Base-by-base conservation (phyloP, 345 rosid genomes). In the Gossypium raimondii region DNA sequence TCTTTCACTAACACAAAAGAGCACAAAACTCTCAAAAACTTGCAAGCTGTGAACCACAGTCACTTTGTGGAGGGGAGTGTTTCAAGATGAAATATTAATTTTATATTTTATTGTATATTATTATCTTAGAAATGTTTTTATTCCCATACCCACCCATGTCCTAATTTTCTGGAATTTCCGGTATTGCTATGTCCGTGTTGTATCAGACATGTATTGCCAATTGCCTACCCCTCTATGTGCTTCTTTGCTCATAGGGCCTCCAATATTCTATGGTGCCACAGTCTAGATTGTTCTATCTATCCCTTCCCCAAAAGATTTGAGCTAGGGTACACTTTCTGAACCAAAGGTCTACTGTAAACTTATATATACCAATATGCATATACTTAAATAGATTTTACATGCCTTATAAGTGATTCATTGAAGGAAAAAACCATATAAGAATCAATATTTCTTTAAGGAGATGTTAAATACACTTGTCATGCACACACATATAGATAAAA, bases 321-420 rank as follows among this genome's bases (percentile, higher is more conserved):
- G 18, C 27, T 48, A 14, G 72, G 50, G 20, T 68, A 48, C 38
- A 24, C 57, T 24, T 64, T 68, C 72, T 68, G 72, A 68, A 68
- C 72, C 57, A 24, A 50, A 13, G 57, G 38, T 68, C 72, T 25
- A 50, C 3, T 7, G 7, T 20, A 48, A 48, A 48, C 57, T 24
- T 67, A 14, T 24, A 3, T 12, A 34, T 34, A 34, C 38, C 6
- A 34, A 34, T 34, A 34, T 34, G 38, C 3, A 22, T 16, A 8
- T 25, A 13, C 48, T 13, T 34, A 34, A 34, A 34, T 34, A 34
- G 38, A 34, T 47, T 67, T 50, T 48, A 68, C 34, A 25, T 24
- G 72, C 7, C 25, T 24, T 68, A 68, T 50, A 68, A 48, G 41
- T 45, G 38, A 67, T 22, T 47, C 13, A 22, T 22, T 20, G 29